These are phyloP conservation scores for Tolypocladium amazonense DNA, from an alignment of 2,329 filamentous ascomycete species.

Conservation along the genomic window DNA sequence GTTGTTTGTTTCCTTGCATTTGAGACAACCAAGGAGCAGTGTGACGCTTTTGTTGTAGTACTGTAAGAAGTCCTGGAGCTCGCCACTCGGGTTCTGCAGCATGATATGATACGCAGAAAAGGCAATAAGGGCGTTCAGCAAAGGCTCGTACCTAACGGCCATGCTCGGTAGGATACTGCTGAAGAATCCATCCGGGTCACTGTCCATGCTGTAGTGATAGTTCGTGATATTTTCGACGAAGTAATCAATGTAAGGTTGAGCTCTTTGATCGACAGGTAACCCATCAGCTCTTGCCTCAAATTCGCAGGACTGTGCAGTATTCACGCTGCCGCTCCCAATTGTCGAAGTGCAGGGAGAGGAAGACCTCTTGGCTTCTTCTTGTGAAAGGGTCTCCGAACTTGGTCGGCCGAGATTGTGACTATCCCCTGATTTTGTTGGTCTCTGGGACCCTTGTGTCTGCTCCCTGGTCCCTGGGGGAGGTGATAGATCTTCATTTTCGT, in stretches of 20 bases:
- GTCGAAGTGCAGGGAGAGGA: conserved; percentile 41
- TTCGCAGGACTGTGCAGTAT: conserved; percentile 14
- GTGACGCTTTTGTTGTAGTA: conserved; percentile 88
- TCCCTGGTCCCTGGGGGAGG: conserved; percentile 8
- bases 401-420: conserved; percentile 28
- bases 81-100: conserved; percentile 57
- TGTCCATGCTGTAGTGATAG: conserved; percentile 72
- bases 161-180: conserved; percentile 58
- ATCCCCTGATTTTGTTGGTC: conserved; percentile 25
- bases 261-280: conserved; percentile 53
- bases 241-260: conserved; percentile 71
- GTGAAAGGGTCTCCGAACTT: conserved; percentile 42
- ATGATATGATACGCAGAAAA: conserved; percentile 84
- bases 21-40: conserved; percentile 60
- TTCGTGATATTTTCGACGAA: conserved; percentile 67
- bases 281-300: conserved; percentile 31
- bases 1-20: conserved; percentile 58
- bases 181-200: conserved; percentile 64
- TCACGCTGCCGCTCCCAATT: conserved; percentile 19
- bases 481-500: conserved; percentile 30
- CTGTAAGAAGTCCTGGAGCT: conserved; percentile 70
- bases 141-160: conserved; percentile 63
- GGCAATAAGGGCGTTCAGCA: conserved; percentile 77
- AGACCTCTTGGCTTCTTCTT: conserved; percentile 37
- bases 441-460: conserved; percentile 16